These are phyloP conservation scores for Lepidium aucheri DNA, from an alignment of 345 rosid species.

Conservation along the genomic window DNA sequence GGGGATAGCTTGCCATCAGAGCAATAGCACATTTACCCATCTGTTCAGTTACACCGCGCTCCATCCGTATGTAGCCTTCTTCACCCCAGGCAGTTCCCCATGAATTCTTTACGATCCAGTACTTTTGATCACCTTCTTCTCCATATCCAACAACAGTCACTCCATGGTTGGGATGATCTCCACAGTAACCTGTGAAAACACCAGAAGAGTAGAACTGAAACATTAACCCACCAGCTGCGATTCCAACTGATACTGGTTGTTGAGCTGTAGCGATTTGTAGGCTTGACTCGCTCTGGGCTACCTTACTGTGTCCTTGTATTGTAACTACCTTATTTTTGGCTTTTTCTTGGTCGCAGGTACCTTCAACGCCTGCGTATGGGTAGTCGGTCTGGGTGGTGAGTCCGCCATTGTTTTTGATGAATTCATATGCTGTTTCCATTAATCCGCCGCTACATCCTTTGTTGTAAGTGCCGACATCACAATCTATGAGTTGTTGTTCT, in stretches of 20 bases:
- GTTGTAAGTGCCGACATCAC: slow-evolving; percentile 33
- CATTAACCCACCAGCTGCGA: slow-evolving; percentile 53
- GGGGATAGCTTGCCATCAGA: slow-evolving; percentile 65
- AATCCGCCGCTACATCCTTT: slow-evolving; percentile 75
- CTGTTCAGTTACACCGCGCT: slow-evolving; percentile 27
- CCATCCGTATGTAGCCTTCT: slow-evolving; percentile 63
- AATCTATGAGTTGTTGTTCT: slow-evolving; percentile 85
- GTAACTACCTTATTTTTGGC: slow-evolving; percentile 29
- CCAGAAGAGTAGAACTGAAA: slow-evolving; percentile 72
- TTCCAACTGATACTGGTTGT: slow-evolving; percentile 82
- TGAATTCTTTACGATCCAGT: slow-evolving; percentile 85
- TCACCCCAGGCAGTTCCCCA: slow-evolving; percentile 94
- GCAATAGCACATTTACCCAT: slow-evolving; percentile 75
- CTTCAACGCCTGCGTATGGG: slow-evolving; percentile 51
- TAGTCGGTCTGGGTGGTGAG: slow-evolving; percentile 44
- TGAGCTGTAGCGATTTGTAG: slow-evolving; percentile 49
- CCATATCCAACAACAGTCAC: slow-evolving; percentile 81
- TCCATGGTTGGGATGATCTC: slow-evolving; percentile 59
- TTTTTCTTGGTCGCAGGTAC: slow-evolving; percentile 36
- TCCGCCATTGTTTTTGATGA: slow-evolving; percentile 45
- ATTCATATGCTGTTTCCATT: slow-evolving; percentile 64
- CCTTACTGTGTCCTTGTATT: slow-evolving; percentile 38
- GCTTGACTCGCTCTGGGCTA: slow-evolving; percentile 44
- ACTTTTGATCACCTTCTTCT: slow-evolving; percentile 31
- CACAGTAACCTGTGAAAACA: slow-evolving; percentile 55